Base-by-base conservation (phyloP, 2,329 filamentous ascomycete genomes). In the Pseudocercospora macadamiae region DNA sequence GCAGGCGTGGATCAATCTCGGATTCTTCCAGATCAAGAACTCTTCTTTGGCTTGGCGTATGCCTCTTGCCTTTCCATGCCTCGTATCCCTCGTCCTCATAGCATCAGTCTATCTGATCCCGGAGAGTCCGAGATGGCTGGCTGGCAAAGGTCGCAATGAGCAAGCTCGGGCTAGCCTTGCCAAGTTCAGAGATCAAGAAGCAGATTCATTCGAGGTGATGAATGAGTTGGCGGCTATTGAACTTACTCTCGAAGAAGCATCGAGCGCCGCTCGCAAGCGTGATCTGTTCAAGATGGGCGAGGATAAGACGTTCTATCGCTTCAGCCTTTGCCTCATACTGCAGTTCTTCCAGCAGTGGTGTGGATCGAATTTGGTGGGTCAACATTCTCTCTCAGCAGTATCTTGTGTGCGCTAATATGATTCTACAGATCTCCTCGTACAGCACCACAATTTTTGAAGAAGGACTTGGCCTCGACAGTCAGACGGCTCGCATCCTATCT, bases 311-410 rank as follows among this genome's bases (percentile, higher is more conserved):
- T 60, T 65, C 14, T 82, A 84, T 70, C 79, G 82, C 21, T 82
- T 82, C 66, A 71, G 71, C 2, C 76, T 82, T 9, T 82, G 79
- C 64, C 77, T 82, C 51, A 72, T 80, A 36, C 68, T 82, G 44
- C 79, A 82, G 58, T 80, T 81, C 68, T 75, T 77, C 64, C 79
- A 82, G 69, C 80, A 82, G 65, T 80, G 81, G 77, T 75, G 76
- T 60, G 79, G 80, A 42, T 77, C 75, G 67, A 72, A 67, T 68
- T 55, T 70, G 39, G 39, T 44, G 21, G 14, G 39, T 18, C 19
- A 12, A n/a, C 16, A 23, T 12, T 6, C 16, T 44, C 4, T 25
- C 14, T 23, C 16, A 16, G 12, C 4, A 44, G 5, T n/a, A 10
- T 44, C 10, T 10, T n/a, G 16, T 9, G 16, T 14, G 39, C 16